Percentiles rank a stretch among this genome's conserved stretches.
Evolutionary conservation across 192 early-diverging fungal species (phyloP).

Genomic region (Coemansia sp.): DNA sequence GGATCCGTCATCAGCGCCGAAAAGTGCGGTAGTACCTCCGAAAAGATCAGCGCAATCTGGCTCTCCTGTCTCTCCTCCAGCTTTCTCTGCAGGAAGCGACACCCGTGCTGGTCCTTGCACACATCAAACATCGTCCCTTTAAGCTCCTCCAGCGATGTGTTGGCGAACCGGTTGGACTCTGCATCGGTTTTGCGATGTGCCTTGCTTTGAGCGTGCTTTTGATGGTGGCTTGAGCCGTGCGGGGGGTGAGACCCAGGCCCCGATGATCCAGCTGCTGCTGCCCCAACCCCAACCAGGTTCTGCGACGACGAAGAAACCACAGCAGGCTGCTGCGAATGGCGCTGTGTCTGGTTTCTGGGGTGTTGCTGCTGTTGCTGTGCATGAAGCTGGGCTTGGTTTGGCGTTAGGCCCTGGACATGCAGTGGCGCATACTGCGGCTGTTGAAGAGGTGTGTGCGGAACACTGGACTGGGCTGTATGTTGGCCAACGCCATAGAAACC

Average conservation of each 20-base stretch:
- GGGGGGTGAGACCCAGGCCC: neutral
- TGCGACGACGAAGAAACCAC: neutral
- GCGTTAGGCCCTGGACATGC: slow-evolving; percentile 17
- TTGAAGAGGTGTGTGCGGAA: slow-evolving; percentile 25
- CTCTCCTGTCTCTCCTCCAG: slow-evolving; percentile 72
- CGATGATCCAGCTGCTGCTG: neutral
- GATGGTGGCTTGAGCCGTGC: slow-evolving; percentile 28
- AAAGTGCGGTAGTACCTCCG: slow-evolving; percentile 73
- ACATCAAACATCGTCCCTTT: slow-evolving; percentile 72
- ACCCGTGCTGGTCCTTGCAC: slow-evolving; percentile 89
- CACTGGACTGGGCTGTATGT: slow-evolving; percentile 16
- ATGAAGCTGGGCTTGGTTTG: slow-evolving; percentile 2
- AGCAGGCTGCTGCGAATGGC: slow-evolving; percentile 23
- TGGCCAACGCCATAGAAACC: slow-evolving; percentile 31
- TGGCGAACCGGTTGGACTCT: slow-evolving; percentile 68
- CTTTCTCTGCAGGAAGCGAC: slow-evolving; percentile 84
- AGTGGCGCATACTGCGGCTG: slow-evolving; percentile 35
- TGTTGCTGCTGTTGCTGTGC: slow-evolving; percentile 21
- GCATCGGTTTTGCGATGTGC: slow-evolving; percentile 31
- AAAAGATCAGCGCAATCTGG: slow-evolving; percentile 70
- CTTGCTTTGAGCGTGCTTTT: slow-evolving; percentile 37
- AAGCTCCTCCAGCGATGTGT: slow-evolving; percentile 66
- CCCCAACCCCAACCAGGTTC: neutral
- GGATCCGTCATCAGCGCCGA: slow-evolving; percentile 86
- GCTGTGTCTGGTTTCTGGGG: slow-evolving; percentile 21